phyloP scores from a whole-genome alignment of 441 rosid genomes.

The Jatropha podagrica region DNA sequence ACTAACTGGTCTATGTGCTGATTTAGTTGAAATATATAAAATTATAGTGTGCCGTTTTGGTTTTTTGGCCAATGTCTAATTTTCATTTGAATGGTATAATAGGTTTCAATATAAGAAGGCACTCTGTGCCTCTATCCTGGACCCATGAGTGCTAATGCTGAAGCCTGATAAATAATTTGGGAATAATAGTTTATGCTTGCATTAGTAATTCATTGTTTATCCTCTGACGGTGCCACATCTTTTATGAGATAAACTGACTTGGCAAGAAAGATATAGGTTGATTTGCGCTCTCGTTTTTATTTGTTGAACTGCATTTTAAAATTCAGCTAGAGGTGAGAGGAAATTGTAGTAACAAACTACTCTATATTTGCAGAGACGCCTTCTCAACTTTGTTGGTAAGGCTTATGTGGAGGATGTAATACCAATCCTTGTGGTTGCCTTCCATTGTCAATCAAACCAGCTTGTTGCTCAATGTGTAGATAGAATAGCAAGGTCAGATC shows the following conservation, averaged over 20 bases:
- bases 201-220: background rate
- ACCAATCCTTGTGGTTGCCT: slow-evolving; percentile 77
- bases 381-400: slow-evolving; percentile 60
- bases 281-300: background rate
- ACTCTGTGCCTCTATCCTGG: background rate
- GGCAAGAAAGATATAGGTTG: background rate
- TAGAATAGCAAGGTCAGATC: slow-evolving; percentile 72
- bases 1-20: background rate
- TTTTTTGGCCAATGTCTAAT: background rate
- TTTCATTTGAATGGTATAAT: background rate
- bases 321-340: slow-evolving; percentile 7
- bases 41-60: background rate
- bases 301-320: slow-evolving; percentile 5
- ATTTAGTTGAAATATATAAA: background rate
- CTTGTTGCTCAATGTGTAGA: slow-evolving; percentile 70
- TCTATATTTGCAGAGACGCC: slow-evolving; percentile 67
- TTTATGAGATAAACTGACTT: background rate
- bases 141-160: background rate
- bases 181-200: background rate
- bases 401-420: slow-evolving; percentile 73
- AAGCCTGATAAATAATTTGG: background rate
- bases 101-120: background rate
- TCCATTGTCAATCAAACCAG: slow-evolving; percentile 62
- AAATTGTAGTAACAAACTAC: slow-evolving; percentile 11
- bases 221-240: background rate